Evolutionary conservation across 306 rosid genomes (phyloP), one percentile per base, ranked within the genome.

Genomic region (Vachellia pachyceras): DNA sequence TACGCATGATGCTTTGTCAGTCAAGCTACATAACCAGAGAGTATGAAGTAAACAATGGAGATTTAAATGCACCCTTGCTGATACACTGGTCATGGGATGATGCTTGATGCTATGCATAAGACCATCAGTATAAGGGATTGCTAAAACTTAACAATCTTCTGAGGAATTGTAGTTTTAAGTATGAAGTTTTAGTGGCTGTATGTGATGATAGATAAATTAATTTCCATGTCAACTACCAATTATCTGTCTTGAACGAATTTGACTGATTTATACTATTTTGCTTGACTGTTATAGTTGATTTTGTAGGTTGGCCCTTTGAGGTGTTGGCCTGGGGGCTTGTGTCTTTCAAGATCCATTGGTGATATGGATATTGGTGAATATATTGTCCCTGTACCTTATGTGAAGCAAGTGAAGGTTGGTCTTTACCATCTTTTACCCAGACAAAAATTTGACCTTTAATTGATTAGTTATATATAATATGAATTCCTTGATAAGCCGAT

Each of bases 311-410:
- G 97, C 69, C 98, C 98, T 39, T 86, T 94, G 86, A 90, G 98
- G 84, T 94, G 97, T 82, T 94, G 98, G 98, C 98, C 98, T 46
- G 98, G 98, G 77, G 98, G 97, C 73, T 84, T 94, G 91, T 94
- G 98, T 82, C 94, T 94, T 80, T 94, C 98, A 72, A 90, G 97
- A 84, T 92, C 97, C 35, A 90, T 92, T 72, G 97, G 98, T 61
- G 98, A 94, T 87, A 88, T 90, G 84, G 98, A 94, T 57, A 89
- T 94, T 54, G 97, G 97, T 67, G 97, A 91, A 82, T 94, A 81
- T 85, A 92, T 94, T 79, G 97, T 94, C 70, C 98, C 98, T 67
- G 94, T 94, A 83, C 97, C 98, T 44, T 85, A 92, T 14, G 97
- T 94, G 25, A 94, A 91, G 88, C 98, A 92, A 90, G 96, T 94